Conservation (phyloP, 345 rosid genomes). For the Mercurialis annua region DNA sequence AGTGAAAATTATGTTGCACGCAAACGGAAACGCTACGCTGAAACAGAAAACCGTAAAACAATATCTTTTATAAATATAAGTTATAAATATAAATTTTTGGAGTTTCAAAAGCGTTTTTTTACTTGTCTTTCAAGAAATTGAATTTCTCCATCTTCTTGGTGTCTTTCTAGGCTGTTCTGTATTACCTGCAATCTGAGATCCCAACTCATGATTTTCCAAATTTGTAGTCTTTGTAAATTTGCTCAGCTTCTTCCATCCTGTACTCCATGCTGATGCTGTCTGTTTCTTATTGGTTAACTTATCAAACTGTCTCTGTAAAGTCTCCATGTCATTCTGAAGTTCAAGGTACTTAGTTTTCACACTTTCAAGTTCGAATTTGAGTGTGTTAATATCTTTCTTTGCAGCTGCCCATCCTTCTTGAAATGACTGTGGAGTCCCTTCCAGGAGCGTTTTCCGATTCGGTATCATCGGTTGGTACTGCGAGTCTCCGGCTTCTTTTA, state of each 20-base stretch:
- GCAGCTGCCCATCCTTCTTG: constrained; percentile 97
- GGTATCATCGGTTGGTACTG: constrained; percentile 69
- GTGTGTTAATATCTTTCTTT: constrained; percentile 84
- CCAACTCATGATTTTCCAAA: constrained; percentile 57
- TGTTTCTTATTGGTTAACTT: constrained; percentile 68
- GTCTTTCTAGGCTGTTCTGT: constrained; percentile 59
- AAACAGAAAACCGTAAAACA: too few relatives aligned
- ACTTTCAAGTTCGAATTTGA: constrained; percentile 83
- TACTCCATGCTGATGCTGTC: constrained; percentile 66
- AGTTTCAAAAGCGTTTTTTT: too few relatives aligned
- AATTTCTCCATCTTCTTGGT: constrained; percentile 95
- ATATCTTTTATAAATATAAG: too few relatives aligned
- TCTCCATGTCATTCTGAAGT: constrained; percentile 89
- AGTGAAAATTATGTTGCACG: neutral
- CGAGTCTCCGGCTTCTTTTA: constrained; percentile 58
- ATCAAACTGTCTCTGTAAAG: constrained; percentile 76
- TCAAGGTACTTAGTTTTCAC: constrained; percentile 79
- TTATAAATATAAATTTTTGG: too few relatives aligned
- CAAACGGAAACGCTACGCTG: too few relatives aligned
- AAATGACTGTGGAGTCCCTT: constrained; percentile 85
- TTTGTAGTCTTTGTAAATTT: constrained; percentile 65
- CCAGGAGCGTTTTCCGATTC: constrained; percentile 79
- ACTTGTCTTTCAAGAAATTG: constrained; percentile 67
- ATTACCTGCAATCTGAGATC: constrained; percentile 42
- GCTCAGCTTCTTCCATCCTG: constrained; percentile 93